These are phyloP conservation scores for Vigna radiata DNA, from an alignment of 306 rosid species.

Conservation along the genomic window DNA sequence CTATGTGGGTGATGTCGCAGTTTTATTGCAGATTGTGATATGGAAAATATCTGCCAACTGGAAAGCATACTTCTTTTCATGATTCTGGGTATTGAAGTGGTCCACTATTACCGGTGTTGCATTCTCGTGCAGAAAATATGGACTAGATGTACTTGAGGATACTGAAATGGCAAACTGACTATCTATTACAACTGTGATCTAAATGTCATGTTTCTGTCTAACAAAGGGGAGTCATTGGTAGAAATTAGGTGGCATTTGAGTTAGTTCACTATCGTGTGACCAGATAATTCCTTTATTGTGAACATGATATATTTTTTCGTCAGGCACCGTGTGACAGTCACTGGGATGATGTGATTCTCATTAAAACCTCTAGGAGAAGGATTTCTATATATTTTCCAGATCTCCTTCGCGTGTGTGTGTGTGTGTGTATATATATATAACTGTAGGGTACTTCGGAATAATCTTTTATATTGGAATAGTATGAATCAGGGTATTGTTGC, in stretches of 20 bases:
- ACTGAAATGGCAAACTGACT: too few species aligned
- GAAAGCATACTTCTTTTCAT: neutral
- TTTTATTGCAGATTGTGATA: too few species aligned
- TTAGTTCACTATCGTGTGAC: neutral
- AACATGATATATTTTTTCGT: neutral
- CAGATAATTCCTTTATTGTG: neutral
- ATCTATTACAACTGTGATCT: too few species aligned
- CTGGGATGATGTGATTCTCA: constrained; percentile 3
- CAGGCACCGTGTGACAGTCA: neutral
- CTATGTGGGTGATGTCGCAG: neutral
- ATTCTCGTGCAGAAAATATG: neutral
- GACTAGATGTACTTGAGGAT: too few species aligned
- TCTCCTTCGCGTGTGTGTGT: neutral
- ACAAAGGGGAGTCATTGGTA: neutral
- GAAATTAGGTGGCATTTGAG: neutral
- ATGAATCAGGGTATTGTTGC: neutral
- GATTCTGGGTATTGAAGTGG: constrained; percentile 14
- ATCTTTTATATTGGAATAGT: neutral
- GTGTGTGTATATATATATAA: too few species aligned
- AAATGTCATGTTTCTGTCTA: too few species aligned
- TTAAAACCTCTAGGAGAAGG: neutral
- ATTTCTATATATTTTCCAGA: neutral
- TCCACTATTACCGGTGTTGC: neutral
- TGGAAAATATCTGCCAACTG: too few species aligned
- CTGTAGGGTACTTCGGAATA: neutral